Evolutionary conservation across 768 basidiomycete genomes (phyloP).

Genomic region (Dentipellis sp.): DNA sequence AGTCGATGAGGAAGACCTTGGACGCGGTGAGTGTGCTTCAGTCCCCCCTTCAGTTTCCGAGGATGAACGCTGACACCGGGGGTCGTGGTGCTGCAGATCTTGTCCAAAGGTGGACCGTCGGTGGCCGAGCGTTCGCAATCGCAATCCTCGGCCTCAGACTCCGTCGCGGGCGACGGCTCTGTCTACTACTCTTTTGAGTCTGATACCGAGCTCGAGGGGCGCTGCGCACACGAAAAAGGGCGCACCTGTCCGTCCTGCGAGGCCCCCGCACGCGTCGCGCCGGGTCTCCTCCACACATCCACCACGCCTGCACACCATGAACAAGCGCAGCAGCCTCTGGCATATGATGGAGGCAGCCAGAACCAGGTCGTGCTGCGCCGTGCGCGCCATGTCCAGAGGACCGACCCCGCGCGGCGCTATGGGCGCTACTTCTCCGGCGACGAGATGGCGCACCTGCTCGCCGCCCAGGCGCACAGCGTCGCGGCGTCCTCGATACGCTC

Average conservation of each 20-base stretch:
- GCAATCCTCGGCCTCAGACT: neutral
- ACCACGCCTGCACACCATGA: neutral
- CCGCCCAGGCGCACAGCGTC: neutral
- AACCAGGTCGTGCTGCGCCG: neutral
- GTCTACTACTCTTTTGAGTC: neutral
- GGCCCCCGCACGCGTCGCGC: neutral
- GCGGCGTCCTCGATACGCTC: neutral
- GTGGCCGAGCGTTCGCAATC: no score
- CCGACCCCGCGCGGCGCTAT: neutral
- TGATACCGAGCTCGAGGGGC: neutral
- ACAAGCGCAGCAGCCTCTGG: neutral
- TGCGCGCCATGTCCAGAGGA: neutral
- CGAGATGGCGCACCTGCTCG: neutral
- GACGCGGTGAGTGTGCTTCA: neutral
- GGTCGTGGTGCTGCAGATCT: no score
- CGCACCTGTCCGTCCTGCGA: neutral
- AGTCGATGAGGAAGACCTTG: neutral
- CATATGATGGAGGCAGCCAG: neutral
- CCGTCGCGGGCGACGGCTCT: neutral
- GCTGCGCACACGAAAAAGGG: neutral
- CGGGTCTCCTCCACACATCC: neutral
- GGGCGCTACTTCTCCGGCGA: neutral
- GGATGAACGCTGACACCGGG: no score
- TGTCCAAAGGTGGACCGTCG: no score
- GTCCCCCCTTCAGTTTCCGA: no score